Base-by-base conservation (phyloP, 148 eudicot genomes). In the Mesembryanthemum crystallinum region DNA sequence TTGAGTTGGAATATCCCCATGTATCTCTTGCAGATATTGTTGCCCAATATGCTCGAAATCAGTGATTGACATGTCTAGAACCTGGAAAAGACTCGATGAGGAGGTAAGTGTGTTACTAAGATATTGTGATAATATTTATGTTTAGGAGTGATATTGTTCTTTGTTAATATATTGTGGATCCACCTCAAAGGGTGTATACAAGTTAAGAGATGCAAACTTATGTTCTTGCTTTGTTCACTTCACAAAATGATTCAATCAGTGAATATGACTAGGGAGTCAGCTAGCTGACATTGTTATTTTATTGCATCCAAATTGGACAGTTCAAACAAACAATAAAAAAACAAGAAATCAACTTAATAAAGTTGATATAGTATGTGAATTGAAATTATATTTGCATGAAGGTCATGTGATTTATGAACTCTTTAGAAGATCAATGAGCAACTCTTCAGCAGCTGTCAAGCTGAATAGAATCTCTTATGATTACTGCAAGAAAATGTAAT, bases 1-100 rank as follows among this genome's bases (percentile, higher is more conserved):
- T 30, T 33, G 27, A 21, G 57, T 62, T 60, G 45, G 73, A 2
- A 17, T 71, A 11, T 65, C 20, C 65, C 35, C 17, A 3, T 37
- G 64, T 67, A 20, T 55, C 24, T 63, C 37, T 64, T 71, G 70
- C 85, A 95, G 98, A 73, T 90, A 82, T 76, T 88, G 91, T 81
- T 95, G 98, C 80, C 97, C 98, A 27, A 95, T 95, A 77, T 95
- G 98, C 85, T 90, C 96, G 4, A 90, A 80, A 75, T 88, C 98
- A 55, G 85, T 88, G 43, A 80, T 85, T 75, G 98, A 95, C 89
- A 90, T 92, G 98, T 85, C 96, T 43, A 76, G 78, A 81, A 71
- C 85, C 13, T 95, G 97, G 98, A 90, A 86, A 85, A 82, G 84
- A 82, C 86, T 90, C 74, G 98, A 94, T 61, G 93, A 92, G 73